A percentile compares a stretch with the other conserved stretches of the same genome.
Conservation (phyloP, 2,329 filamentous ascomycete species). For the Fusarium citri region DNA sequence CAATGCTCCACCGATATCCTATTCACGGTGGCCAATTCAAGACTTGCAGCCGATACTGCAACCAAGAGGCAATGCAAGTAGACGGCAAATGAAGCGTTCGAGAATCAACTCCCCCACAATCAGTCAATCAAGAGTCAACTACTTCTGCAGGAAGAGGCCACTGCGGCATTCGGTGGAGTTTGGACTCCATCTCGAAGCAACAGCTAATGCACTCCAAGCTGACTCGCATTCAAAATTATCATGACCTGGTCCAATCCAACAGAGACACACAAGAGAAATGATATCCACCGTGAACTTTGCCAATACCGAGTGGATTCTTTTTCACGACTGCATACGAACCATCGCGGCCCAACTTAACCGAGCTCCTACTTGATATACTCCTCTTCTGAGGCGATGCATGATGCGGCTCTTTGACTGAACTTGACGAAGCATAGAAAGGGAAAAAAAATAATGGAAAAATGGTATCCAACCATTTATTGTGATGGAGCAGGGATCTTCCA, state of each 20-base stretch:
- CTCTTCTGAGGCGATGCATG: background rate
- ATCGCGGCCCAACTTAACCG: slow-evolving; percentile 11
- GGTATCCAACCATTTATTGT: slow-evolving; percentile 1
- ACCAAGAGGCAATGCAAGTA: slow-evolving; percentile 21
- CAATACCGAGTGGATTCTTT: background rate
- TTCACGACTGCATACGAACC: background rate
- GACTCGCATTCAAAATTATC: slow-evolving; percentile 32
- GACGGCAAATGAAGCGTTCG: slow-evolving; percentile 20
- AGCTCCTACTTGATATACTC: slow-evolving; percentile 15
- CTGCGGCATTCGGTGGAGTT: slow-evolving; percentile 1
- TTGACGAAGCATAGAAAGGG: background rate
- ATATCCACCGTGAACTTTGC: slow-evolving; percentile 29
- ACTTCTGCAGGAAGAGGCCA: background rate
- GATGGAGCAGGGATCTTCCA: slow-evolving; percentile 32
- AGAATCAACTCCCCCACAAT: slow-evolving; percentile 8
- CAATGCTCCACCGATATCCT: slow-evolving; percentile 19
- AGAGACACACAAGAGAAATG: slow-evolving; percentile 28
- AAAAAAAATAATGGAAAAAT: background rate
- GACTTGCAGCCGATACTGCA: slow-evolving; percentile 6
- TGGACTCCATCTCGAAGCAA: slow-evolving; percentile 18
- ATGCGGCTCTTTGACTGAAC: slow-evolving; percentile 28
- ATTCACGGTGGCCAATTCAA: slow-evolving; percentile 39
- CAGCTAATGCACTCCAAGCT: slow-evolving; percentile 23
- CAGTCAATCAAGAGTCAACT: background rate
- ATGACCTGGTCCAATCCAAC: slow-evolving; percentile 23